Evolutionary conservation across 2,329 filamentous ascomycete genomes (phyloP).

Genomic region (Talaromyces atroroseus): DNA sequence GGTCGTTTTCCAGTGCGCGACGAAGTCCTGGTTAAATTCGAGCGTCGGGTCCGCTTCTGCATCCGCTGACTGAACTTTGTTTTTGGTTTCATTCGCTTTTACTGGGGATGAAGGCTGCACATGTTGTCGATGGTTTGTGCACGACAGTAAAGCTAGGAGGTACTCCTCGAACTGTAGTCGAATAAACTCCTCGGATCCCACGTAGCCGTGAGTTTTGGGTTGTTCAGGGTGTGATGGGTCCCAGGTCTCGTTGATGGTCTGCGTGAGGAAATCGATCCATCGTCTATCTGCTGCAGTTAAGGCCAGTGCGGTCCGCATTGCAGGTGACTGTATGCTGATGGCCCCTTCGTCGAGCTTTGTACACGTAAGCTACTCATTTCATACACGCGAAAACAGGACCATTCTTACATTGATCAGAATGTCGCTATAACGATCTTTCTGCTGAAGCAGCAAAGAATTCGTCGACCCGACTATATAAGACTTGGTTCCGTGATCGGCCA

Average conservation of each 20-base stretch:
- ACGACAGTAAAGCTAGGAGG: slow-evolving; percentile 77
- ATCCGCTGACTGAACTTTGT: slow-evolving; percentile 52
- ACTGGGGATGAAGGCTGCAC: slow-evolving; percentile 58
- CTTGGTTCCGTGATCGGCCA: slow-evolving; percentile 90
- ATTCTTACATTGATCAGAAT: slow-evolving; percentile 72
- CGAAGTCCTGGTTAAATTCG: slow-evolving; percentile 80
- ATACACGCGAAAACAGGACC: background rate
- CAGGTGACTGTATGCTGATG: slow-evolving; percentile 75
- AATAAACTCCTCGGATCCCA: slow-evolving; percentile 95
- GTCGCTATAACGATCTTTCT: slow-evolving; percentile 93
- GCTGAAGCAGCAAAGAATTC: slow-evolving; percentile 86
- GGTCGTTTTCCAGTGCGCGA: slow-evolving; percentile 80
- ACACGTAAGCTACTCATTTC: background rate
- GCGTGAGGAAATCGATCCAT: slow-evolving; percentile 94
- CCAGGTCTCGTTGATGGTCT: slow-evolving; percentile 94
- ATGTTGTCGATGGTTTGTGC: slow-evolving; percentile 84
- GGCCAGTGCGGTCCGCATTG: slow-evolving; percentile 66
- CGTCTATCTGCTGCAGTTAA: slow-evolving; percentile 82
- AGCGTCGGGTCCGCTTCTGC: slow-evolving; percentile 75
- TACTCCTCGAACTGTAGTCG: slow-evolving; percentile 97
- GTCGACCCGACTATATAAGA: slow-evolving; percentile 97
- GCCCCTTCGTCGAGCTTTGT: slow-evolving; percentile 71
- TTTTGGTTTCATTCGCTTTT: slow-evolving; percentile 37
- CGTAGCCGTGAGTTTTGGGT: slow-evolving; percentile 92
- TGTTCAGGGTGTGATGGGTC: slow-evolving; percentile 82